Evolutionary conservation across 768 basidiomycete species (phyloP), one percentile per base, ranked within the genome.

Genomic region (Termitomyces sp.): DNA sequence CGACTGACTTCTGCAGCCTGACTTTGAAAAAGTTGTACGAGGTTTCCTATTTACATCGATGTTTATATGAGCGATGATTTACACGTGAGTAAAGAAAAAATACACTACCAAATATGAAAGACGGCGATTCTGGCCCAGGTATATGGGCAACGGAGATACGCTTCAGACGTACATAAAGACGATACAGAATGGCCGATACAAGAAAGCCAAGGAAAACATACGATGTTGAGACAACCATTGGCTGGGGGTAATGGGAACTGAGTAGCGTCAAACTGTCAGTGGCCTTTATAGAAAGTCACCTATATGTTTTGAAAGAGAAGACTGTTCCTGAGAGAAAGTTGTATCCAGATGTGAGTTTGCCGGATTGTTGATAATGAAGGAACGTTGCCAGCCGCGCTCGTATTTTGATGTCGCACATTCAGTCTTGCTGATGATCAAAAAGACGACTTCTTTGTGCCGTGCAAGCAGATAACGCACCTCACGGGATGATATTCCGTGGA

Each of bases 41-140:
- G 55, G 48, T 71, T 68, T 18, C 66, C 69, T 69, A 51, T 27
- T 13, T 46, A 18, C 22, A 24, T 5, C 44, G 7, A 57, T 12
- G 18, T 22, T 37, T 1, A 3, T 20, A 39, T 52, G 26, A 3
- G 37, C 7, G 13, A 14, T 26, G 7, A n/a, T 14, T 18, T 8
- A 26, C 13, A n/a, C 22, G 37, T 4, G 26, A 29, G 3, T 46
- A 16, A 53, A 42, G 22, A 24, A 20, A 24, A 10, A 18, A 53
- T 20, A 24, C 22, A 20, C 1, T 59, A 81, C 63, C 82, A 69
- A 61, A 75, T 65, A 64, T 68, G 74, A 61, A 82, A 57, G 57
- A 74, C 58, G 65, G 70, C 59, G 68, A 74, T 65, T 57, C 63
- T 14, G 72, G 76, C 50, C 69, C 76, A 60, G 65, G 72, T 34